A percentile compares a stretch with the other conserved stretches of the same genome.
Conservation (phyloP, 345 rosid genomes). For the Lepidium didymum region DNA sequence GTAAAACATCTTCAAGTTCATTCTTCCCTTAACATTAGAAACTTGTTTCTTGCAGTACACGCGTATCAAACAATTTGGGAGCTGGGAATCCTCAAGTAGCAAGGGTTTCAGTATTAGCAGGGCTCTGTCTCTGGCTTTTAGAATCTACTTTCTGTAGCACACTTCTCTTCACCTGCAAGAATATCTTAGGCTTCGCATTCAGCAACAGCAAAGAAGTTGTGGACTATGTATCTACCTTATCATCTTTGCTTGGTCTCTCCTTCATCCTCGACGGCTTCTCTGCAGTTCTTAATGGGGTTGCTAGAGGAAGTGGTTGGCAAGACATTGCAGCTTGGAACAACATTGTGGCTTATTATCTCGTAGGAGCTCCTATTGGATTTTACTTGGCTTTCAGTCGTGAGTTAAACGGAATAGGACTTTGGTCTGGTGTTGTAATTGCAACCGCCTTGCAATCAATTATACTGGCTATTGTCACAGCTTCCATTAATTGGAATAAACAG, state of each 20-base stretch:
- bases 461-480: constrained; percentile 23
- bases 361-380: constrained; percentile 34
- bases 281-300: constrained; percentile 27
- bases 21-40: background rate
- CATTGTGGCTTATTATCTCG: constrained; percentile 22
- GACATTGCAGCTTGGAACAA: constrained; percentile 29
- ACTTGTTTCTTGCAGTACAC: constrained; percentile 27
- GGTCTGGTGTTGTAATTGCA: constrained; percentile 38
- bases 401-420: constrained; percentile 29
- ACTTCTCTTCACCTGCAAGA: constrained; percentile 19
- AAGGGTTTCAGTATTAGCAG: constrained; percentile 13
- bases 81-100: constrained; percentile 35
- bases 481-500: constrained; percentile 34
- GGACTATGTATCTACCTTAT: constrained; percentile 28
- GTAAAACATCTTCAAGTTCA: background rate
- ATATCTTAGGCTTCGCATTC: constrained; percentile 27
- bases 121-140: constrained; percentile 14
- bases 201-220: constrained; percentile 35
- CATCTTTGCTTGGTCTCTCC: constrained; percentile 31
- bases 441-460: constrained; percentile 23
- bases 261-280: constrained; percentile 31
- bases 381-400: constrained; percentile 23
- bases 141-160: constrained; percentile 26
- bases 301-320: constrained; percentile 40
- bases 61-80: constrained; percentile 43